phyloP scores from a whole-genome alignment of 306 rosid species.

The Cicer chorassanicum region DNA sequence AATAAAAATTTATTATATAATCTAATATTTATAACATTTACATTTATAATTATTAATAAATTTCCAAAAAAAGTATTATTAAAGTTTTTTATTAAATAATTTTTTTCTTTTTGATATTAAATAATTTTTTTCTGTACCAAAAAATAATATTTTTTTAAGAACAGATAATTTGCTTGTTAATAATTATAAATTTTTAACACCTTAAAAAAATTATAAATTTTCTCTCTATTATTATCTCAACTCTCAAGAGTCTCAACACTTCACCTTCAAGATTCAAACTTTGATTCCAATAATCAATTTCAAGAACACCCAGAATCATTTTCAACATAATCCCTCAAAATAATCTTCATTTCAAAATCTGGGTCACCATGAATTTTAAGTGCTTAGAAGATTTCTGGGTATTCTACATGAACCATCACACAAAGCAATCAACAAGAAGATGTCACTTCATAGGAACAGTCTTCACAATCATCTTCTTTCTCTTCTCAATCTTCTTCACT shows the following conservation, averaged over 20 bases:
- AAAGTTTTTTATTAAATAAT: too few relatives aligned
- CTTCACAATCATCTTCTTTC: neutral
- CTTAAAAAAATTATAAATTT: too few relatives aligned
- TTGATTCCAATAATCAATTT: neutral
- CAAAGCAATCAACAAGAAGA: slow-evolving; percentile 2
- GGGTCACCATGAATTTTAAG: slow-evolving; percentile 9
- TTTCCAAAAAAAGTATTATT: too few relatives aligned
- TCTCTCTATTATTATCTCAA: too few relatives aligned
- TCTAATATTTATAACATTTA: too few relatives aligned
- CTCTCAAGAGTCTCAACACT: slow-evolving; percentile 8
- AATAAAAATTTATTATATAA: too few relatives aligned
- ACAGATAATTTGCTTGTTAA: too few relatives aligned
- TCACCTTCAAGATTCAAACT: slow-evolving; percentile 21
- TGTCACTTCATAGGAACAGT: slow-evolving; percentile 18
- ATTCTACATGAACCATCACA: slow-evolving; percentile 10
- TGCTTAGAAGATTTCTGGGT: neutral
- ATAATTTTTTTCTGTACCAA: too few relatives aligned
- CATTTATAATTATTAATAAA: too few relatives aligned
- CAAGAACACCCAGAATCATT: neutral
- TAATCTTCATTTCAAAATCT: neutral
- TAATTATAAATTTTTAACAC: too few relatives aligned
- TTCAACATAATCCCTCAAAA: neutral
- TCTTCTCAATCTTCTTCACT: neutral
- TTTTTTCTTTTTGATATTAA: too few relatives aligned
- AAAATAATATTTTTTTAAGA: too few relatives aligned